These are phyloP conservation scores for Mortierella sp. DNA, from an alignment of 371 early-diverging fungal species.

Conservation along the genomic window DNA sequence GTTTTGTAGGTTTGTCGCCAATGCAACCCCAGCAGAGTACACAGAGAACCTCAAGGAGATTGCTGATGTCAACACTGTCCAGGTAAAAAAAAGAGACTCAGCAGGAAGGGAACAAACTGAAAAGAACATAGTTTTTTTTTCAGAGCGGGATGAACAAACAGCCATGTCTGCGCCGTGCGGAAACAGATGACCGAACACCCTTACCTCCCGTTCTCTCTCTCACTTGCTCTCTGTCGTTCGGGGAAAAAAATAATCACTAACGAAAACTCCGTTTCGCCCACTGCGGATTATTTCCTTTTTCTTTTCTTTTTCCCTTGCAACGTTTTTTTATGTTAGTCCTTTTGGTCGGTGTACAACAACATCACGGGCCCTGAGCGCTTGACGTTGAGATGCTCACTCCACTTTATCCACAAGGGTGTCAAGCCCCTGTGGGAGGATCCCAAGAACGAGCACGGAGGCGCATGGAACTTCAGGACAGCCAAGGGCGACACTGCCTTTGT, in stretches of 20 bases:
- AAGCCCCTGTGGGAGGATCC: slow-evolving; percentile 88
- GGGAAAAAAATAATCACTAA: slow-evolving; percentile 4
- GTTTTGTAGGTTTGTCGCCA: slow-evolving; percentile 63
- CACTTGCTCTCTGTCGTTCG: neutral
- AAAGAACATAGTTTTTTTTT: neutral
- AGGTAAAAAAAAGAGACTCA: slow-evolving; percentile 57
- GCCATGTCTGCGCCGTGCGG: slow-evolving; percentile 8
- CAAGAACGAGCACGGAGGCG: slow-evolving; percentile 82
- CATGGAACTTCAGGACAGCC: slow-evolving; percentile 76
- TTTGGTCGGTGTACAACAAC: slow-evolving; percentile 70
- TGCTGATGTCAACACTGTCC: slow-evolving; percentile 71
- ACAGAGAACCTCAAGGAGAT: slow-evolving; percentile 70
- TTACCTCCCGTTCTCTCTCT: neutral
- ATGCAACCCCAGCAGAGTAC: slow-evolving; percentile 67
- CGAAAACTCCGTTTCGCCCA: slow-evolving; percentile 26
- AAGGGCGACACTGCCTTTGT: slow-evolving; percentile 64
- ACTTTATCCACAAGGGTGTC: slow-evolving; percentile 79
- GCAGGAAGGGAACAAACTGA: neutral
- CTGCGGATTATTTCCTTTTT: slow-evolving; percentile 24
- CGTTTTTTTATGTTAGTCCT: too few species aligned
- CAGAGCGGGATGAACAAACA: slow-evolving; percentile 6
- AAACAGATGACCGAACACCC: slow-evolving; percentile 13
- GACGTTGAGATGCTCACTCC: slow-evolving; percentile 65
- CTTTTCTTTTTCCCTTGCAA: slow-evolving; percentile 13
- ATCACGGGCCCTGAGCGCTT: slow-evolving; percentile 66